Conservation (phyloP, 345 rosid genomes). For the Trapa incisa region DNA sequence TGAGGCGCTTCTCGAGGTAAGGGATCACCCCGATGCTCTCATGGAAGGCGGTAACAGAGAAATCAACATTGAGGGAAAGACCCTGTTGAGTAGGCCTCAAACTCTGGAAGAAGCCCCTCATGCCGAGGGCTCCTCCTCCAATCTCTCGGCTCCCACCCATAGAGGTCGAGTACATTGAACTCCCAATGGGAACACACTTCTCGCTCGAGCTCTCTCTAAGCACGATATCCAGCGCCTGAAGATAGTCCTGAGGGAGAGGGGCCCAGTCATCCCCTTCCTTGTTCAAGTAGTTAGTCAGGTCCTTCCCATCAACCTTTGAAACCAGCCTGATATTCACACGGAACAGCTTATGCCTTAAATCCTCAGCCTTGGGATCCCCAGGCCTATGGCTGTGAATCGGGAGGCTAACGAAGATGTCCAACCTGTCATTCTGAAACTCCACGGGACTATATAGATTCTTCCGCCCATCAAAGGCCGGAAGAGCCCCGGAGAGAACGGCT, state of each 20-base stretch:
- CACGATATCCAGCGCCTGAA: conserved; percentile 88
- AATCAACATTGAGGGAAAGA: conserved; percentile 78
- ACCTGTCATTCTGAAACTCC: conserved; percentile 73
- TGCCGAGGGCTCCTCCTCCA: conserved; percentile 88
- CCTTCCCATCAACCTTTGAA: conserved; percentile 72
- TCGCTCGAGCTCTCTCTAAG: conserved; percentile 74
- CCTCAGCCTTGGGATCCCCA: conserved; percentile 33
- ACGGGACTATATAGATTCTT: conserved; percentile 69
- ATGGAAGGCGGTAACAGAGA: conserved; percentile 79
- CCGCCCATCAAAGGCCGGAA: conserved; percentile 80
- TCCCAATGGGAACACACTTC: conserved; percentile 59
- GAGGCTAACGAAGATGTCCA: conserved; percentile 74
- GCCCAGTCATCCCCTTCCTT: conserved; percentile 61
- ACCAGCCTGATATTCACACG: conserved; percentile 63
- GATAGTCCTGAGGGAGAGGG: conserved; percentile 84
- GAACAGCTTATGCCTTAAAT: conserved; percentile 48
- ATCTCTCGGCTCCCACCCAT: conserved; percentile 71
- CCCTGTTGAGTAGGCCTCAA: conserved; percentile 93
- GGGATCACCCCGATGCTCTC: conserved; percentile 85
- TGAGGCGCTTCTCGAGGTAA: conserved; percentile 76
- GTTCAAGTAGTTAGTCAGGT: conserved; percentile 40
- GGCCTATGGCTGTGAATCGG: conserved; percentile 52
- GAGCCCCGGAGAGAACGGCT: conserved; percentile 41
- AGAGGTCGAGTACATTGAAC: conserved; percentile 70
- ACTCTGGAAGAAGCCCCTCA: conserved; percentile 93